A percentile compares a stretch with the other conserved stretches of the same genome.
phyloP scores from a whole-genome alignment of 805 yeast species.

The Kuraishia hungarica region DNA sequence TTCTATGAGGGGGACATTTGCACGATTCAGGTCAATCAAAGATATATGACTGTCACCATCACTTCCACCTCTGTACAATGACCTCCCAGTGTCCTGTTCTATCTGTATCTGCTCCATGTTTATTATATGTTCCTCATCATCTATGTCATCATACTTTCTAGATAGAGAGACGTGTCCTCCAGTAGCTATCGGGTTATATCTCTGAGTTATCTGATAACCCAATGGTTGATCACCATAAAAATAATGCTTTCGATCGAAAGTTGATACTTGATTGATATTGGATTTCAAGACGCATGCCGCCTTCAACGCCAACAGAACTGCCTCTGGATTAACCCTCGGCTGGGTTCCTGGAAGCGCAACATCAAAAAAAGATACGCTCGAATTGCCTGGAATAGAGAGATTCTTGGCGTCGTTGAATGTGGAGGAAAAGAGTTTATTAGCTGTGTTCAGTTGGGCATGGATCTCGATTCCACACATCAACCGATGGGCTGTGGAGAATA shows the following conservation, averaged over 20 bases:
- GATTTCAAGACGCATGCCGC: constrained; percentile 67
- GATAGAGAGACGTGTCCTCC: constrained; percentile 50
- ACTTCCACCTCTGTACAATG: constrained; percentile 40
- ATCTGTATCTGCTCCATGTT: constrained; percentile 75
- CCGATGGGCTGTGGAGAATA: constrained; percentile 2
- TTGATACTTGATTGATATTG: constrained; percentile 42
- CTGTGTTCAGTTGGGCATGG: constrained; percentile 80
- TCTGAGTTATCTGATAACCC: constrained; percentile 95
- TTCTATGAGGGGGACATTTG: constrained; percentile 83
- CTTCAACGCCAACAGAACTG: constrained; percentile 58
- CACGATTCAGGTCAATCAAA: constrained; percentile 72
- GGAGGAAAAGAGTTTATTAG: constrained; percentile 66
- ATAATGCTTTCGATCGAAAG: constrained; percentile 91
- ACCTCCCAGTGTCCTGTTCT: constrained; percentile 92
- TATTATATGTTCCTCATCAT: constrained; percentile 35
- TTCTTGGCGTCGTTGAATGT: constrained; percentile 26
- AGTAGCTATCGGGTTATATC: constrained; percentile 67
- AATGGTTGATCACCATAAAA: constrained; percentile 94
- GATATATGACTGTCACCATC: constrained; percentile 12
- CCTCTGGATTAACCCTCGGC: constrained; percentile 72
- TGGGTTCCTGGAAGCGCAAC: constrained; percentile 89
- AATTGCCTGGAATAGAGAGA: constrained; percentile 43
- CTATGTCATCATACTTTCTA: constrained; percentile 44
- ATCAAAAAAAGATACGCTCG: constrained; percentile 70
- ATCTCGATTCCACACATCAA: constrained; percentile 87